These are phyloP conservation scores for Colletotrichum gigasporum DNA, from an alignment of 2,329 filamentous ascomycete genomes.

Conservation along the genomic window DNA sequence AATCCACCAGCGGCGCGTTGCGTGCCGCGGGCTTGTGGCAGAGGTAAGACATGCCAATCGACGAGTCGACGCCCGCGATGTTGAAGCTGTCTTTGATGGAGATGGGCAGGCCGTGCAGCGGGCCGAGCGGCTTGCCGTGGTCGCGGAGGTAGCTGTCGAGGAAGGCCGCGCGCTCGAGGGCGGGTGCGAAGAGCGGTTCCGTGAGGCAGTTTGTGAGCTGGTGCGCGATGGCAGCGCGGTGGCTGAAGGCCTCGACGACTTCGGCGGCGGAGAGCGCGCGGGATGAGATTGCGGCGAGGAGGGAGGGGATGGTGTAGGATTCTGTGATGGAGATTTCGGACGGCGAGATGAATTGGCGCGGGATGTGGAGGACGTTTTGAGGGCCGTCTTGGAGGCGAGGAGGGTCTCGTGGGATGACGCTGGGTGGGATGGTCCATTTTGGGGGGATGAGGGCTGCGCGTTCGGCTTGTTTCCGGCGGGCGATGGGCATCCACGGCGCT, in stretches of 20 bases:
- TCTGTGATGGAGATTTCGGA: slow-evolving; percentile 19
- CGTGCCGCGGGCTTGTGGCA: slow-evolving; percentile 42
- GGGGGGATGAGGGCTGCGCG: slow-evolving; percentile 10
- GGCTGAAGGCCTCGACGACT: slow-evolving; percentile 20
- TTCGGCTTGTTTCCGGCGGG: slow-evolving; percentile 20
- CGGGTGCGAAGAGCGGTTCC: slow-evolving; percentile 60
- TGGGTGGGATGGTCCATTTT: slow-evolving; percentile 6
- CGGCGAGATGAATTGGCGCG: slow-evolving; percentile 5
- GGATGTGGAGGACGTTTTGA: slow-evolving; percentile 11
- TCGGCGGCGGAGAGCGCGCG: neutral
- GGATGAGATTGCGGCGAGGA: slow-evolving; percentile 1
- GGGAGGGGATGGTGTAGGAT: neutral
- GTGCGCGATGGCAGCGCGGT: slow-evolving; percentile 55
- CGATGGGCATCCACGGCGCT: slow-evolving; percentile 13
- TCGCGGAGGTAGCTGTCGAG: slow-evolving; percentile 56
- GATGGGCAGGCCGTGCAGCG: slow-evolving; percentile 70
- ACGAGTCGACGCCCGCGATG: slow-evolving; percentile 55
- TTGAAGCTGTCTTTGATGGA: slow-evolving; percentile 57
- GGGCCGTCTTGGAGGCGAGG: neutral
- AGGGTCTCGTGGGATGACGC: slow-evolving; percentile 5
- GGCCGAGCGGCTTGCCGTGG: slow-evolving; percentile 57
- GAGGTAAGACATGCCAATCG: slow-evolving; percentile 47
- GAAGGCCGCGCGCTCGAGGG: slow-evolving; percentile 55
- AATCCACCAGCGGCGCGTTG: slow-evolving; percentile 39
- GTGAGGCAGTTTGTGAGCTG: slow-evolving; percentile 64